Evolutionary conservation across 192 early-diverging fungal species (phyloP), one percentile per base, ranked within the genome.

Genomic region (Diversispora epigaea): DNA sequence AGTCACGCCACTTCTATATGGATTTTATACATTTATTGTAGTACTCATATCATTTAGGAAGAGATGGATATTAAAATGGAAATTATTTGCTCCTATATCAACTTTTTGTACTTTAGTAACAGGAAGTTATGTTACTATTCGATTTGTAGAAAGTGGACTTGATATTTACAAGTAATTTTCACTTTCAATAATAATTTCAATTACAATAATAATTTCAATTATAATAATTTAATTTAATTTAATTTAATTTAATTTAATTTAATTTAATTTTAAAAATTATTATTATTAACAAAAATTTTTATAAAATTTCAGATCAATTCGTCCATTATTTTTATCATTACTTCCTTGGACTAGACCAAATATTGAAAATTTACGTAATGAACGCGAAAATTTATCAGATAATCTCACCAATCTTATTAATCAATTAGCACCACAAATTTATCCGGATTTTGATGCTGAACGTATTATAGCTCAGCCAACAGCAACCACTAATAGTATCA

Each of bases 391-490:
- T 55, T 86, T 98, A 2, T 89, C 92, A 14, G 84, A 85, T 63
- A 86, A 92, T 56, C 88, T 98, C 65, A 93, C 90, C 17, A 84
- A 87, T 2, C 73, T 94, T 32, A 93, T 98, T 71, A 92, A 94
- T 57, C 94, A 96, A 67, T 86, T 94, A 25, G 95, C 92, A 14
- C 92, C 92, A 11, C 86, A 91, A 75, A 88, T 91, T 57, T 93
- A 90, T 76, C 85, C 86, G 12, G 90, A 93, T 73, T 93, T 93
- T 80, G 85, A 88, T 75, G 82, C 81, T 32, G 79, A 81, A 49
- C 76, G 82, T 0, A 83, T 83, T 21, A 44, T 81, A 25, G 71
- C 47, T 68, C 71, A 32, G 2, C 2, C 25, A 32, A 32, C 25
- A 32, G 25, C 25, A 32, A 32, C 25, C 25, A 32, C 25, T 32